Evolutionary conservation across 2,329 filamentous ascomycete species (phyloP).

Genomic region (Fusarium armeniacum): DNA sequence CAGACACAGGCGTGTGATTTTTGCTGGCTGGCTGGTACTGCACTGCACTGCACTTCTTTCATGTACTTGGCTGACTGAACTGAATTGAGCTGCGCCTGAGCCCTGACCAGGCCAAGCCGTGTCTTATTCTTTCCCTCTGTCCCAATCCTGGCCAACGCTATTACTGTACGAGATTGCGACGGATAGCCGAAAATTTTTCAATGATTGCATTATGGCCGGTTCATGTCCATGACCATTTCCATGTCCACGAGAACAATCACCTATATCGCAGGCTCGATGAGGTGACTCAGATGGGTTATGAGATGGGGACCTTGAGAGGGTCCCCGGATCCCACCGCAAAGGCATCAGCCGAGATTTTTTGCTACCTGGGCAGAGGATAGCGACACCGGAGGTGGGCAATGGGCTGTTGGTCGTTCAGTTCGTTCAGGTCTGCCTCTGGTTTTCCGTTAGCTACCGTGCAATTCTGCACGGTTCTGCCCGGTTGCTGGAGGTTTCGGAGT

Average conservation of each 20-base stretch:
- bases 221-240: slow-evolving; percentile 21
- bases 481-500: slow-evolving; percentile 42
- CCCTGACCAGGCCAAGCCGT: slow-evolving; percentile 16
- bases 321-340: slow-evolving; percentile 49
- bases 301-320: slow-evolving; percentile 40
- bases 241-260: slow-evolving; percentile 34
- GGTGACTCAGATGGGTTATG: slow-evolving; percentile 48
- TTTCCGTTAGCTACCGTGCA: slow-evolving; percentile 44
- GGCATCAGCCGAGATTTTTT: slow-evolving; percentile 51
- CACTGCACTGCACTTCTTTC: slow-evolving; percentile 4
- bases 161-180: slow-evolving; percentile 34
- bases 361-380: slow-evolving; percentile 47
- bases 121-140: slow-evolving; percentile 22
- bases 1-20: slow-evolving; percentile 49
- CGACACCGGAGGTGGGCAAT: slow-evolving; percentile 52
- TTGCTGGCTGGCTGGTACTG: slow-evolving; percentile 24
- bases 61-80: slow-evolving; percentile 28
- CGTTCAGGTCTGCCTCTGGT: slow-evolving; percentile 42
- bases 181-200: slow-evolving; percentile 38
- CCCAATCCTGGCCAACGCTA: slow-evolving; percentile 28
- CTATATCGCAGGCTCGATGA: slow-evolving; percentile 45
- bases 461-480: slow-evolving; percentile 51
- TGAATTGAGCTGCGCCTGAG: slow-evolving; percentile 19
- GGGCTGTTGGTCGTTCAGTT: slow-evolving; percentile 40
- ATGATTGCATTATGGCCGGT: slow-evolving; percentile 40